A percentile compares a stretch with the other conserved stretches of the same genome.
Conservation (phyloP, 371 early-diverging fungal genomes). For the Thermomucor indicae-seudaticae region DNA sequence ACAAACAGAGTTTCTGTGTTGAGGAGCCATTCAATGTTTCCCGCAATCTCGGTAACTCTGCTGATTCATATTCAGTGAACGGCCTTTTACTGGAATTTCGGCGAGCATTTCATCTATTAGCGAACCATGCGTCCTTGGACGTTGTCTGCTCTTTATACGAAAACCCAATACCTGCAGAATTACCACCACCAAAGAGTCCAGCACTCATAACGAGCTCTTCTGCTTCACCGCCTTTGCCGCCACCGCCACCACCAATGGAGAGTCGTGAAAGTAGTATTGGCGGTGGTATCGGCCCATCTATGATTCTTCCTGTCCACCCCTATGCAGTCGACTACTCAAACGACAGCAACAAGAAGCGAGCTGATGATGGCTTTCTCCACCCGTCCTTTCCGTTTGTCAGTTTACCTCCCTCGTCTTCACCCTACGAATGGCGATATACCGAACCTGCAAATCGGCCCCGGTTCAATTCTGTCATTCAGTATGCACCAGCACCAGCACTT, state of each 20-base stretch:
- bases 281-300: neutral
- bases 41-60: conserved; percentile 87
- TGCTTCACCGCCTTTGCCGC: conserved; percentile 1
- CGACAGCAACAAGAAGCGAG: neutral
- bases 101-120: conserved; percentile 62
- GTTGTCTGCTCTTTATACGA: conserved; percentile 24
- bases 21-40: conserved; percentile 86
- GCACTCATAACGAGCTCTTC: neutral
- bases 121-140: conserved; percentile 34
- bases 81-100: conserved; percentile 77
- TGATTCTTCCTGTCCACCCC: conserved; percentile 1
- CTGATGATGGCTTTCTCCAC: neutral
- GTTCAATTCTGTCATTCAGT: neutral
- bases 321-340: neutral
- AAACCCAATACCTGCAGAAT: neutral
- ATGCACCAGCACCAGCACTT: neutral
- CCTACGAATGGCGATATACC: too few relatives aligned
- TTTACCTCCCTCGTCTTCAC: too few relatives aligned
- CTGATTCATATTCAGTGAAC: conserved; percentile 69
- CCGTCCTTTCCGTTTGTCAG: too few relatives aligned
- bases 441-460: neutral
- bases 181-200: neutral
- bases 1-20: conserved; percentile 72
- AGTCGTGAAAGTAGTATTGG: neutral
- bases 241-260: neutral